Base-by-base conservation (phyloP, 768 basidiomycete genomes). In the Phylloporus rhodoxanthus region DNA sequence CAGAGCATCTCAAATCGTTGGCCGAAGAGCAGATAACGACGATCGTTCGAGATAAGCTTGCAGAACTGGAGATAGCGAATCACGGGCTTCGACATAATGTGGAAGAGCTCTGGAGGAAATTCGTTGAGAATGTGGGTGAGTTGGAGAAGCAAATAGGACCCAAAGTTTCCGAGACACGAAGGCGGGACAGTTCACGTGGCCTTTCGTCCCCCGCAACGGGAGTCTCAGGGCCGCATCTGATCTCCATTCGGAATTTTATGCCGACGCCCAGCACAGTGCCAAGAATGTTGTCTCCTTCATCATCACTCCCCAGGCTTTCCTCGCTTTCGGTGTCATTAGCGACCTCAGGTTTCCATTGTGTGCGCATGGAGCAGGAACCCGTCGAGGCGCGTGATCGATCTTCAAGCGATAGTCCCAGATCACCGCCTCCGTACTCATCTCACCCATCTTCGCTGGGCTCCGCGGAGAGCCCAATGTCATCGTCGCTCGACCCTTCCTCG, bases 321-420 rank as follows among this genome's bases (percentile, higher is more conserved):
- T 79, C 82, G 5, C 76, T 89, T 37, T 87, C 86, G 17, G 79
- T 78, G n/a, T 87, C 86, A 29, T 70, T 88, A 38, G 80, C 75
- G 6, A 77, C 76, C 19, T 74, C 83, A 17, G 68, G 70, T 14
- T 80, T 86, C 56, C 75, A 84, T 51, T 71, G 79, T 56, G 76
- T 79, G 5, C 74, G 65, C 48, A 70, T 70, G 20, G 57, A 49
- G 45, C 57, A 55, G 33, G 62, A 56, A 33, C 50, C 50, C 43
- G 30, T 55, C 26, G 50, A 52, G 44, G 25, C 52, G n/a, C 58
- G 20, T 13, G 53, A 51, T 44, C 53, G 48, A 43, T 55, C 57
- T 37, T 37, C 50, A 28, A 57, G 45, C 26, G 51, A 56, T 25
- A 62, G 57, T 51, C 53, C 56, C 40, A 58, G 46, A 42, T 68